Evolutionary conservation across 2,329 filamentous ascomycete species (phyloP), one percentile per base, ranked within the genome.

Genomic region (Epichloe bromicola): DNA sequence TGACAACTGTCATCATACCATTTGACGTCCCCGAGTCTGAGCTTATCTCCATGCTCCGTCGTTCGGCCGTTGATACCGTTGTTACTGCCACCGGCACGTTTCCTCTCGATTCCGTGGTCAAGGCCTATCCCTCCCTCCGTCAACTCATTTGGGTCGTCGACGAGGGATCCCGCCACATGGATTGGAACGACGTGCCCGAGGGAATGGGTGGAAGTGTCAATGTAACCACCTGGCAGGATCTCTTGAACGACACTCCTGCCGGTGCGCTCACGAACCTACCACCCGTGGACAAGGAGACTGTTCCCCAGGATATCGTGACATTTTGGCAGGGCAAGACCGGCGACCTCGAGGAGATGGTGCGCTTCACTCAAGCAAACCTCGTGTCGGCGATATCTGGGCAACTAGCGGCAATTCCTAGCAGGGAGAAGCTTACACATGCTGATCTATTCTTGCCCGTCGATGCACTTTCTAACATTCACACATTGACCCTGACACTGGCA

Each of bases 61-160:
- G 81, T 37, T 83, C 85, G 1, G 79, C 83, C 39, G 87, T 86
- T 49, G 90, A 98, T 64, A 81, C 85, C 3, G 74, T 98, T 17
- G 76, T 98, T 53, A 88, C 88, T 2, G 82, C 85, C 34, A 90
- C 91, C 3, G 93, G 93, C 41, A 82, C 85, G n/a, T 78, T 97
- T 52, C 87, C 93, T 20, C 80, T 95, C 42, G 83, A 88, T 55
- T 71, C 77, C 38, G 77, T 95, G 12, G 76, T 82, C 49, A 79
- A 83, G 60, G 76, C 74, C 49, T 88, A 86, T 60, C 76, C 83
- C 5, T 75, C 78, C 38, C 75, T 98, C 44, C 83, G 82, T 54
- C 81, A 89, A 58, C 75, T 95, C 34, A 79, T 96, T 59, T 97
- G 90, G 88, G 90, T 96, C 12, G 88, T 94, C 5, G 91, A 96